Conservation (phyloP, 179 eudicot genomes). For the Gypsophila paniculata region DNA sequence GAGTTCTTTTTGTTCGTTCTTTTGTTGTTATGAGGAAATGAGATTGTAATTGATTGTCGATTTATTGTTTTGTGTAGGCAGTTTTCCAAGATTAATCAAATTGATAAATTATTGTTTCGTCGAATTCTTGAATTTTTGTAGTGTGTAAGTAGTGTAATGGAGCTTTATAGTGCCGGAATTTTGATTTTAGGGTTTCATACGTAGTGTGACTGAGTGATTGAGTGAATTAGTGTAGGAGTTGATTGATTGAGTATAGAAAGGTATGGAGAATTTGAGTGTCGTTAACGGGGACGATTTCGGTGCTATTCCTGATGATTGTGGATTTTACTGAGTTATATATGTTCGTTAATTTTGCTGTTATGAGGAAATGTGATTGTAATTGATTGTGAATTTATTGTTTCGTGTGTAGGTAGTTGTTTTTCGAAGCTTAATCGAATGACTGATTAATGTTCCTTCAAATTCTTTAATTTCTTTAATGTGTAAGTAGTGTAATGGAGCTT, state of each 20-base stretch:
- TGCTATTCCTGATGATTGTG: conserved; percentile 87
- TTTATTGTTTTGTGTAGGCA: background rate
- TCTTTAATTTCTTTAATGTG: background rate
- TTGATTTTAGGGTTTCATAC: conserved; percentile 8
- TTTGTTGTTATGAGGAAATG: background rate
- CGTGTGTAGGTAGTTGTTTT: background rate
- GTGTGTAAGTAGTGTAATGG: background rate
- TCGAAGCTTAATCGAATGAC: no score
- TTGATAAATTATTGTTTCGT: no score
- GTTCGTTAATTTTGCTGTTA: background rate
- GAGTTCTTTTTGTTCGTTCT: background rate
- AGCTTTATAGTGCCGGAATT: background rate
- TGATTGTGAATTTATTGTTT: background rate
- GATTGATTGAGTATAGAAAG: background rate
- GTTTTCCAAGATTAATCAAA: no score
- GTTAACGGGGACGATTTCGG: conserved; percentile 58
- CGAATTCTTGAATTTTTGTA: background rate
- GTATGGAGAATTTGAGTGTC: conserved; percentile 52
- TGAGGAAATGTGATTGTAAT: background rate
- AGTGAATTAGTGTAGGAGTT: background rate
- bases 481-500: background rate
- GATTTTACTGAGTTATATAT: no score
- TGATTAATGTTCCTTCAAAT: no score
- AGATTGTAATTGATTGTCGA: background rate
- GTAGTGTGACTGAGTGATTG: background rate